Base-by-base conservation (phyloP, 208 protist genomes). In the Acanthamoeba sp. region DNA sequence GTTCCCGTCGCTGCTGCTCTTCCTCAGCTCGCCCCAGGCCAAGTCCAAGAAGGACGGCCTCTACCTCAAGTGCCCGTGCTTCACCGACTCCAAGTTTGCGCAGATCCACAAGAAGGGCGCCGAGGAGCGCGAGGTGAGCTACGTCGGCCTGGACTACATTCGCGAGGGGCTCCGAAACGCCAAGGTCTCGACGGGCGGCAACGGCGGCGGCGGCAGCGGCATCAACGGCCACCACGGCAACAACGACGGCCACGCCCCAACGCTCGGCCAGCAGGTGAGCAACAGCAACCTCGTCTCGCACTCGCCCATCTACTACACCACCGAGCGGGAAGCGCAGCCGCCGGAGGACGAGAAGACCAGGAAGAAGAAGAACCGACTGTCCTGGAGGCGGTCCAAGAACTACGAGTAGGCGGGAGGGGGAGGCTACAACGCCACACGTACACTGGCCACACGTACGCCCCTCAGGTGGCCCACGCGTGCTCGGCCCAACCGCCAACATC, bases 81-180 rank as follows among this genome's bases (percentile, higher is more conserved):
- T 36, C n/a, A 85, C 42, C 76, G 76, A 85, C 76, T 85, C 76
- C 45, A 85, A 85, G 76, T 85, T 85, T 57, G 76, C 76, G 45
- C 76, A 85, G 48, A 85, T 85, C 48, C 76, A 85, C 76, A 85
- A 85, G 76, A 85, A 85, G 76, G 76, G 73, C 40, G 73, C 48
- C 76, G 76, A 85, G 48, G 76, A 85, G 76, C 76, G 76, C 24
- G 76, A 85, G 48, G 76, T 85, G 22, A 38, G 32, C 76, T 85
- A 85, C 76, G 76, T 85, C 27, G 76, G 76, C 14, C 38, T 85
- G 27, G 76, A 85, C 42, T 59, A 38, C 76, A 85, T 85, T 29
- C 38, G 76, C 42, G 76, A 85, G 76, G 76, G 76, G 22, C 24
- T 85, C 6, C 76, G 45, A 18, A 50, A 57, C n/a, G 10, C 64